Percentiles rank a stretch among this genome's conserved stretches.
phyloP scores from a whole-genome alignment of 2,329 filamentous ascomycete genomes.

The Raffaelea arxii region DNA sequence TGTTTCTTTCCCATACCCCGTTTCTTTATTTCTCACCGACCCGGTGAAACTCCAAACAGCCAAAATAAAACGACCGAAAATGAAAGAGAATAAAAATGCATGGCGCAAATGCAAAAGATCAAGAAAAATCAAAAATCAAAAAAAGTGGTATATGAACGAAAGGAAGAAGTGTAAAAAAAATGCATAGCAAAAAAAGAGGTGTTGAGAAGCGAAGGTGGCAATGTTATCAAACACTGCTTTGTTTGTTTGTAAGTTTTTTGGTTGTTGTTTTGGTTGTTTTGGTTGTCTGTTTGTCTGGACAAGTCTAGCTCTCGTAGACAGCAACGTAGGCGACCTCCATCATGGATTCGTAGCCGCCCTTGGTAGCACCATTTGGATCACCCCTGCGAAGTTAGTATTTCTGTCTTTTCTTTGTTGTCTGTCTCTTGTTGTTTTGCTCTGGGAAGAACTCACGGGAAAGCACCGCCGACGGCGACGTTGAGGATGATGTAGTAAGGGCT shows the following conservation, averaged over 20 bases:
- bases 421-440: no score
- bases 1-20: no score
- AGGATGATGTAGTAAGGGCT: conserved; percentile 38
- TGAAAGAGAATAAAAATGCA: background rate
- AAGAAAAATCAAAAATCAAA: background rate
- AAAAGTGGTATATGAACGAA: conserved; percentile 1
- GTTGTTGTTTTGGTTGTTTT: no score
- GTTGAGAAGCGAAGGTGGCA: background rate
- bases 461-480: conserved; percentile 43
- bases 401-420: no score
- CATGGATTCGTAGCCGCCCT: conserved; percentile 16
- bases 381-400: conserved; percentile 28
- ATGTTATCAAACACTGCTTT: no score
- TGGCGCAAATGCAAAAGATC: background rate
- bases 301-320: conserved; percentile 12
- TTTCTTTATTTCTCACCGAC: no score
- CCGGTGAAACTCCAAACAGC: no score
- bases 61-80: background rate
- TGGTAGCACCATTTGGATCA: conserved; percentile 24
- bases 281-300: background rate
- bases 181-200: background rate
- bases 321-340: conserved; percentile 20
- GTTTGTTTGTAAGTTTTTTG: no score
- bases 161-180: background rate
- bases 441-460: conserved; percentile 31